Conservation (phyloP, 805 yeast genomes). For the Tetrapisispora nanseiensis region DNA sequence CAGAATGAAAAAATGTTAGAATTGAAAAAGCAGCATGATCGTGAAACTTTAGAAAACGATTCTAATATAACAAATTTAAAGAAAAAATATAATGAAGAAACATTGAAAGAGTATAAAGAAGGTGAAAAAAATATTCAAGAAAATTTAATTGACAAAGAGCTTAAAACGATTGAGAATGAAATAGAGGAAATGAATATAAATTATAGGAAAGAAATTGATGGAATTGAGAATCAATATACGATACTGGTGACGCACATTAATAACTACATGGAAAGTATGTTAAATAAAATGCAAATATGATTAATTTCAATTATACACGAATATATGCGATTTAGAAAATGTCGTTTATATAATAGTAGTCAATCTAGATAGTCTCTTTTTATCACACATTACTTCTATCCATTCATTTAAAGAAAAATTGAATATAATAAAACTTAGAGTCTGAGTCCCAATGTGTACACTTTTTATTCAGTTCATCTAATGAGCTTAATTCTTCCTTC, state of each 20-base stretch:
- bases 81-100: conserved; percentile 38
- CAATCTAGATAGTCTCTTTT: too few relatives aligned
- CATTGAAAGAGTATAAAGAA: conserved; percentile 39
- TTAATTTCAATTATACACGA: not conserved
- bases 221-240: conserved; percentile 44
- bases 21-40: conserved; percentile 35
- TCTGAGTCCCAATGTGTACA: conserved; percentile 75
- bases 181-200: conserved; percentile 32
- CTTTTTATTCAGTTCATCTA: conserved; percentile 25
- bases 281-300: conserved; percentile 10
- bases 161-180: conserved; percentile 27
- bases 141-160: conserved; percentile 30
- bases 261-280: conserved; percentile 32
- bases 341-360: too few relatives aligned
- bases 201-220: conserved; percentile 44
- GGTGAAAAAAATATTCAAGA: conserved; percentile 39
- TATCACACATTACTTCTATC: not conserved
- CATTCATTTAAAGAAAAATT: conserved; percentile 41
- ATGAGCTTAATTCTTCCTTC: conserved; percentile 17
- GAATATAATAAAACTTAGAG: conserved; percentile 57
- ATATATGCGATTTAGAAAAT: too few relatives aligned
- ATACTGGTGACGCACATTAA: conserved; percentile 46
- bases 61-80: conserved; percentile 36
- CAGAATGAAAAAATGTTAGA: conserved; percentile 43
- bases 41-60: conserved; percentile 39